Percentiles rank a stretch among this genome's conserved stretches.
Evolutionary conservation across 2,329 filamentous ascomycete species (phyloP).

Genomic region (Emmonsia crescens): DNA sequence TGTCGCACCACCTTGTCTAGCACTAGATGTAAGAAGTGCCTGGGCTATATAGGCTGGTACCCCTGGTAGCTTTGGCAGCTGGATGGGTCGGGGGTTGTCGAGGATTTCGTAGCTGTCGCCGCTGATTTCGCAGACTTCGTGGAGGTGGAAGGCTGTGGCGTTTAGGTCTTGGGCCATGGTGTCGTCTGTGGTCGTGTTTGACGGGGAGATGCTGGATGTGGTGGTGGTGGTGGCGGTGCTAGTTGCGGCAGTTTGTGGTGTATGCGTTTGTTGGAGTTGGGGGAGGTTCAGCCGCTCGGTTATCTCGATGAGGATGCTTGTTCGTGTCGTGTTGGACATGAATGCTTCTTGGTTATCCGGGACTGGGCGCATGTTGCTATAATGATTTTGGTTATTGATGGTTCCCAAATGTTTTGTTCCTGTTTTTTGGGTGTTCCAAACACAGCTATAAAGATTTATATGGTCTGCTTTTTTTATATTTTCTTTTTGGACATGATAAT

Average conservation of each 20-base stretch:
- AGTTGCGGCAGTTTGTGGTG: conserved; percentile 10
- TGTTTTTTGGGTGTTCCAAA: too few species aligned
- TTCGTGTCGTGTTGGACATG: conserved; percentile 72
- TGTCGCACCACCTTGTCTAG: background rate
- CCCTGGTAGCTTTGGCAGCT: conserved; percentile 41
- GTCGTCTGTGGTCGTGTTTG: conserved; percentile 24
- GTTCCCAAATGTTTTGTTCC: too few species aligned
- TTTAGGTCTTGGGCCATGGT: conserved; percentile 54
- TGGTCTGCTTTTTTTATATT: background rate
- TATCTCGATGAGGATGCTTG: conserved; percentile 82
- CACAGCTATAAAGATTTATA: too few species aligned
- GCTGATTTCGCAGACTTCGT: conserved; percentile 57
- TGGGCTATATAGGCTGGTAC: conserved; percentile 11
- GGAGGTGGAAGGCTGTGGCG: conserved; percentile 57
- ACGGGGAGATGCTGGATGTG: background rate
- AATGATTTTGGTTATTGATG: background rate
- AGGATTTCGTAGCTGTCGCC: conserved; percentile 55
- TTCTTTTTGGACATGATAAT: background rate
- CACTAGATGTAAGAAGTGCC: conserved; percentile 15
- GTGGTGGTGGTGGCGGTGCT: background rate
- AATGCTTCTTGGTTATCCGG: conserved; percentile 72
- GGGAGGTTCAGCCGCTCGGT: conserved; percentile 56
- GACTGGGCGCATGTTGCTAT: conserved; percentile 15
- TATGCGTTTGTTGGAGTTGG: conserved; percentile 11
- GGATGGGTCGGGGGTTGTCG: conserved; percentile 49